Base-by-base conservation (phyloP, 192 early-diverging fungal genomes). In the Gorgonomyces haynaldii region DNA sequence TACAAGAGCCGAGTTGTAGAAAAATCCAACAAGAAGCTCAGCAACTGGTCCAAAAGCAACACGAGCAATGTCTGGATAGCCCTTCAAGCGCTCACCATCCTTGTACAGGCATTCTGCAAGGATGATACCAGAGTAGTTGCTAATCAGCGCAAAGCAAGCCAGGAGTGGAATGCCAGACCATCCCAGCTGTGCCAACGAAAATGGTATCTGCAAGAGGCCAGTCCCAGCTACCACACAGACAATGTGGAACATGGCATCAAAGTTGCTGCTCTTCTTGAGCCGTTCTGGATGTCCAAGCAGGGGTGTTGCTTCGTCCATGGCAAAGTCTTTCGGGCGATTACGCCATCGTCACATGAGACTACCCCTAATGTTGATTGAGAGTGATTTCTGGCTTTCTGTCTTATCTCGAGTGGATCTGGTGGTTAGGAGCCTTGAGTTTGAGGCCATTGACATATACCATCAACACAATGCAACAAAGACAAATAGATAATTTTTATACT, bases 151-250 rank as follows among this genome's bases (percentile, higher is more conserved):
- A 0, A 83, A 78, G 29, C 87, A 65, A 15, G 79, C 29, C 24
- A 91, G 63, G 51, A 88, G 62, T n/a, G 76, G 50, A 4, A 82
- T 45, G 25, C 81, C 81, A 20, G 79, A 58, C 89, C 89, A 91
- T 0, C 89, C 89, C 44, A 79, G 73, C 27, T 78, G 64, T 29
- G 57, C 69, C 12, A 91, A 66, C 3, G 86, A 81, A 54, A 81
- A 89, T 1, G 89, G 89, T 15, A 91, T 66, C 54, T 87, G 85
- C 19, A 89, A 72, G 20, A 85, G 75, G 9, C 89, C 89, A 6
- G 81, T 82, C 29, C 87, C 87, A 9, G 83, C 83, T 9, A 83
- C 78, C 15, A 83, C 80, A 52, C 86, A 89, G 17, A 43, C 26
- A 43, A 43, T 43, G 29, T 43, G 42, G 29, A 28, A 43, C 2